Percentiles rank a stretch among this genome's conserved stretches.
Conservation (phyloP, 441 rosid species). For the Aquilaria agallochum region DNA sequence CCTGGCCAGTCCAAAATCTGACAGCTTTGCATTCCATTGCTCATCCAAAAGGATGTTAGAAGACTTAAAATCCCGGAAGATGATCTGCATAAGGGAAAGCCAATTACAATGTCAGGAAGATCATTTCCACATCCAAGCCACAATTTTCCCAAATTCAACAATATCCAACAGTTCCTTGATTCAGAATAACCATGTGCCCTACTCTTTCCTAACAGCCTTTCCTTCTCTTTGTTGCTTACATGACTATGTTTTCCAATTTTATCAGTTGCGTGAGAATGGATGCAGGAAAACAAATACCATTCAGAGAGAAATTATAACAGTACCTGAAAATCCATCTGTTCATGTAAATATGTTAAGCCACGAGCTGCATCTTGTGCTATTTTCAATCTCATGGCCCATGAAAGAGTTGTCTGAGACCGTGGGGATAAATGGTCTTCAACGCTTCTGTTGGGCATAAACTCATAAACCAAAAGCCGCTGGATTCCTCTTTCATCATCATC, state of each 20-base stretch:
- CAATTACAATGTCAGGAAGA: not conserved
- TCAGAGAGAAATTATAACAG: constrained; percentile 6
- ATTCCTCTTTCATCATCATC: constrained; percentile 87
- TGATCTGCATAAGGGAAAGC: constrained; percentile 46
- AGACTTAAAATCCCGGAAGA: constrained; percentile 89
- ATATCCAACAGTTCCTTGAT: too few species aligned
- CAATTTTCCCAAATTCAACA: too few species aligned
- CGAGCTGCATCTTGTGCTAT: constrained; percentile 95
- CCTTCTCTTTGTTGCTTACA: too few species aligned
- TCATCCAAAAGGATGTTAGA: constrained; percentile 88
- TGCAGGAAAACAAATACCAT: too few species aligned
- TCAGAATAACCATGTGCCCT: too few species aligned
- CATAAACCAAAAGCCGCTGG: constrained; percentile 67
- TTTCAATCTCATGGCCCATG: constrained; percentile 81
- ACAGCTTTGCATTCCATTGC: constrained; percentile 88
- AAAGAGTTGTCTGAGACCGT: constrained; percentile 44
- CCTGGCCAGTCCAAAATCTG: constrained; percentile 95
- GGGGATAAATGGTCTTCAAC: constrained; percentile 49
- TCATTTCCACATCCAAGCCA: too few species aligned
- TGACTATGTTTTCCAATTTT: too few species aligned
- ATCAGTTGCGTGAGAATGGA: too few species aligned
- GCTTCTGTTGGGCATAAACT: constrained; percentile 63
- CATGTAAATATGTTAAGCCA: constrained; percentile 81
- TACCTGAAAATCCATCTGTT: constrained; percentile 94
- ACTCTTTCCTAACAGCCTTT: too few species aligned